phyloP scores from a whole-genome alignment of 1,284 basidiomycete species.

The Apiotrichum laibachii region DNA sequence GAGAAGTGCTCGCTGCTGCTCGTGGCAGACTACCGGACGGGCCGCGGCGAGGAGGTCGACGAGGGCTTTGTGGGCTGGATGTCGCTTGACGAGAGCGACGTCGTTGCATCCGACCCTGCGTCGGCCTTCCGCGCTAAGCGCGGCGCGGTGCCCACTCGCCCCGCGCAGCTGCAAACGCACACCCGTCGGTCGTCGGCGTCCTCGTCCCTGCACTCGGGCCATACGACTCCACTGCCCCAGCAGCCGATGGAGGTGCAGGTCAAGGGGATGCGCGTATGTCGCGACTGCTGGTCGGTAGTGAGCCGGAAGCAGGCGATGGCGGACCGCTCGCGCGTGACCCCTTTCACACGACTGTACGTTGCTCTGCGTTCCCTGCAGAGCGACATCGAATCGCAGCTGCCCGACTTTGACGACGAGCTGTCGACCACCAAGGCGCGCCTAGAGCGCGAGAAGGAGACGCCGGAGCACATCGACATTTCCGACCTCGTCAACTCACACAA shows the following conservation, averaged over 20 bases:
- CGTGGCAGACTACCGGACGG: conserved; percentile 70
- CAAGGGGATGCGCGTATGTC: conserved; percentile 78
- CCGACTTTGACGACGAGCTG: conserved; percentile 68
- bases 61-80: conserved; percentile 74
- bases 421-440: conserved; percentile 54
- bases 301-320: conserved; percentile 74
- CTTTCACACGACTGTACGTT: conserved; percentile 68
- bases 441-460: neutral
- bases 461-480: conserved; percentile 30
- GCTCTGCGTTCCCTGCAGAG: conserved; percentile 72
- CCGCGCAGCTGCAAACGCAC: neutral
- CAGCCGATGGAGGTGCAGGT: conserved; percentile 67
- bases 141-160: neutral
- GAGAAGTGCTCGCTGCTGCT: conserved; percentile 73
- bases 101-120: conserved; percentile 36
- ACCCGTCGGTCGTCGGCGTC: conserved; percentile 1
- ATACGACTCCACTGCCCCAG: conserved; percentile 32
- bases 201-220: conserved; percentile 7
- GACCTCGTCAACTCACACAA: conserved; percentile 70
- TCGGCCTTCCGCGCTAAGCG: neutral
- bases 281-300: conserved; percentile 72
- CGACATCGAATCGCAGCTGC: conserved; percentile 67
- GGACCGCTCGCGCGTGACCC: conserved; percentile 63
- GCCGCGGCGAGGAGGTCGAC: conserved; percentile 75
- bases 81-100: conserved; percentile 47